phyloP scores from a whole-genome alignment of 352 stramenopile species.

The Blastocystis hominis region DNA sequence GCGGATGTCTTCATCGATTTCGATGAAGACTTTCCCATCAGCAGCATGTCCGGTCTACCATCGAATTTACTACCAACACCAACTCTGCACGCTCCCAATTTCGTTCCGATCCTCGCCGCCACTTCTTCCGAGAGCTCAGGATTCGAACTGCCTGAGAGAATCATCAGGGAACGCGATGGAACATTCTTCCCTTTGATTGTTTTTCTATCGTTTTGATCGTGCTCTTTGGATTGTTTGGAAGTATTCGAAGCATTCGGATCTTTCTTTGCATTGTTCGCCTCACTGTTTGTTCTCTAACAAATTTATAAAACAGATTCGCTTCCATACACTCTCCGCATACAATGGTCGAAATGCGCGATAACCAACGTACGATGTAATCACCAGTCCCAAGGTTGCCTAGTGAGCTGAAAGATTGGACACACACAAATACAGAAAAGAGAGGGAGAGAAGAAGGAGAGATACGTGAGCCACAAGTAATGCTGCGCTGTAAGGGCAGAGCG shows the following conservation, averaged over 20 bases:
- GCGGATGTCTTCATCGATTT: conserved; percentile 97
- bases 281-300: not conserved
- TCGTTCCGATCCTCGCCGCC: conserved; percentile 85
- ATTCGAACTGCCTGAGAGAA: conserved; percentile 96
- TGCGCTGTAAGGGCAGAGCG: too few relatives aligned
- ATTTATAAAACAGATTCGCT: not conserved
- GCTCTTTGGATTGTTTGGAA: not conserved
- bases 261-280: not conserved
- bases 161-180: conserved; percentile 40
- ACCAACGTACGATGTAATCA: not conserved
- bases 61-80: not conserved
- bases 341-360: not conserved
- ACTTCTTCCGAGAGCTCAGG: conserved; percentile 87
- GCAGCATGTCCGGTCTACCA: conserved; percentile 70
- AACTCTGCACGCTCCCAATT: conserved; percentile 70
- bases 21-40: conserved; percentile 95
- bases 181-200: too few relatives aligned
- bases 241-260: not conserved
- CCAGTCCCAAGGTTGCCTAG: not conserved
- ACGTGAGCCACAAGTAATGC: too few relatives aligned
- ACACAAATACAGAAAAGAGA: conserved; percentile 5
- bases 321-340: not conserved
- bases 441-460: too few relatives aligned
- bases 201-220: too few relatives aligned
- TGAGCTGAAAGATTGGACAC: too few relatives aligned